Conservation (phyloP, 805 yeast species). For the Candida coquimbonensis region DNA sequence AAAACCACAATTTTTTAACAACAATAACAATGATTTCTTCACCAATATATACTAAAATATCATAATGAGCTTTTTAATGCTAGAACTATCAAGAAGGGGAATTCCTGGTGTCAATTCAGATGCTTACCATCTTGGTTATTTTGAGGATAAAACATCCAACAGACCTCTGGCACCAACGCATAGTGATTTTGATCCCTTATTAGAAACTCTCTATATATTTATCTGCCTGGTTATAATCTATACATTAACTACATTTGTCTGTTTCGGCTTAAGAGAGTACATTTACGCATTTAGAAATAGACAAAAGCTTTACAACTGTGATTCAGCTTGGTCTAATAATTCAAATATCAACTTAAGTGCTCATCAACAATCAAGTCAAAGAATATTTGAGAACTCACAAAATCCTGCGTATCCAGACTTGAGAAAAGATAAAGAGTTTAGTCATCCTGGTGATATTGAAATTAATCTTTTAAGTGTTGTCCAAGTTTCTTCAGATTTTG, state of each 20-base stretch:
- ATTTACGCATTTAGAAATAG: conserved; percentile 13
- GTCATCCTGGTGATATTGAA: background rate
- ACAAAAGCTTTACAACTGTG: conserved; percentile 13
- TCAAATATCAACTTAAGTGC: conserved; percentile 2
- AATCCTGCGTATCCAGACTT: conserved; percentile 19
- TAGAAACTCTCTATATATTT: conserved; percentile 22
- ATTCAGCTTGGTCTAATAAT: conserved; percentile 16
- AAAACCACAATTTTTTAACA: no score
- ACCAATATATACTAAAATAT: background rate
- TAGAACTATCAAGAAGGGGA: conserved; percentile 6
- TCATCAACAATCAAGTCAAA: conserved; percentile 1
- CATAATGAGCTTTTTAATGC: background rate
- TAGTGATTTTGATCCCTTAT: conserved; percentile 16
- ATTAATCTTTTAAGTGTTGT: conserved; percentile 8
- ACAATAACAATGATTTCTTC: background rate
- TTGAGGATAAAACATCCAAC: conserved; percentile 20
- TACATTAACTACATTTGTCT: conserved; percentile 13
- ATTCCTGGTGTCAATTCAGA: conserved; percentile 24
- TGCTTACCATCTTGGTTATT: conserved; percentile 22
- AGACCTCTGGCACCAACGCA: conserved; percentile 6
- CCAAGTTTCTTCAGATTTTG: conserved; percentile 4
- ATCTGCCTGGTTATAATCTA: conserved; percentile 13
- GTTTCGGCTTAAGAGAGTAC: conserved; percentile 26
- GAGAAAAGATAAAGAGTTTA: background rate
- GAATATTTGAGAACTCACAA: background rate